Conservation (phyloP, 768 basidiomycete genomes). For the Naganishia randhawae region DNA sequence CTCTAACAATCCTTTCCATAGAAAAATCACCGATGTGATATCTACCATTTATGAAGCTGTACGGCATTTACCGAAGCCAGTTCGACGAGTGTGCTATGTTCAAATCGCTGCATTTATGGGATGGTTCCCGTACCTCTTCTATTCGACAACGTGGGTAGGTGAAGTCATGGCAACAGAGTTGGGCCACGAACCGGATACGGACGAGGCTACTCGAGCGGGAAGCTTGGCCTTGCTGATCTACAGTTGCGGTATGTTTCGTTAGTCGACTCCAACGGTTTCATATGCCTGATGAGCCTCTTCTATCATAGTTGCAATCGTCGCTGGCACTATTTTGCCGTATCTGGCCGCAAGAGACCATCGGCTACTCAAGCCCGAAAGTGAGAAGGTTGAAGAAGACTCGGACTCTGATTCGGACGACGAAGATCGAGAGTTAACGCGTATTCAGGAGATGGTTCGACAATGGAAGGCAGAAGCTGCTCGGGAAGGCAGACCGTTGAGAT, state of each 20-base stretch:
- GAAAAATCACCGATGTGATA: conserved; percentile 67
- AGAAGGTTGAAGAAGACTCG: conserved; percentile 63
- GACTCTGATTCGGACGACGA: conserved; percentile 63
- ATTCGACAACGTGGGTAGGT: conserved; percentile 85
- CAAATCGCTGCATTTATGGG: conserved; percentile 97
- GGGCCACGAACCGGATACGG: conserved; percentile 69
- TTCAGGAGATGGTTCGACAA: conserved; percentile 66
- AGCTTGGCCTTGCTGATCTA: conserved; percentile 86
- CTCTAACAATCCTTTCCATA: conserved; percentile 47
- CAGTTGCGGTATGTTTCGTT: conserved; percentile 65
- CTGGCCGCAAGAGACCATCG: conserved; percentile 76
- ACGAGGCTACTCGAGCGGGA: conserved; percentile 77
- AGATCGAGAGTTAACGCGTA: conserved; percentile 67
- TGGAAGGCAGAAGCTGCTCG: conserved; percentile 83
- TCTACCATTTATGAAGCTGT: conserved; percentile 72
- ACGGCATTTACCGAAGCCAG: conserved; percentile 71
- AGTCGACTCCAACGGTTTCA: background rate
- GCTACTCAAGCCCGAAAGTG: conserved; percentile 60
- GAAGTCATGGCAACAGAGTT: conserved; percentile 85
- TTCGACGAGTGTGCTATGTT: conserved; percentile 84
- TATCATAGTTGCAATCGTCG: conserved; percentile 71
- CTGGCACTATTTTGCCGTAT: conserved; percentile 75
- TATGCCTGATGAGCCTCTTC: conserved; percentile 28
- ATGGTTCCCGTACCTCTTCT: conserved; percentile 94
- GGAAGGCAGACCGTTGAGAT: conserved; percentile 66